These are phyloP conservation scores for Aphanomyces invadans DNA, from an alignment of 352 stramenopile genomes.

Conservation along the genomic window DNA sequence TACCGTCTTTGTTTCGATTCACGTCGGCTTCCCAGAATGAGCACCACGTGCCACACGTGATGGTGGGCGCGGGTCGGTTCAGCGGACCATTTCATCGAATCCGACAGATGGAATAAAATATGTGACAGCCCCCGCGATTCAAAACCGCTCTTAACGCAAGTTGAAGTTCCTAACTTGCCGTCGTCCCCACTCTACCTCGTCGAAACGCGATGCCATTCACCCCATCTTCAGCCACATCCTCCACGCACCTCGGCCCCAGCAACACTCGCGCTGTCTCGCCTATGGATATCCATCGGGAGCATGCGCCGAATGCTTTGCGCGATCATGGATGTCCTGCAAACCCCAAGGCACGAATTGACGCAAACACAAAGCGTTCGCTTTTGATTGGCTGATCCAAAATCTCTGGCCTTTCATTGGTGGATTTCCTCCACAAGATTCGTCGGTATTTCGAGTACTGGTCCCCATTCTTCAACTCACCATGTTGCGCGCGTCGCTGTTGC, in stretches of 20 bases:
- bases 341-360: not conserved
- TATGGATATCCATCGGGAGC: not conserved
- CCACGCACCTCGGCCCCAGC: no score
- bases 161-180: not conserved
- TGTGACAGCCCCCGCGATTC: not conserved
- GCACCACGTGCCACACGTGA: no score
- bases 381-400: conserved; percentile 1
- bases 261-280: no score
- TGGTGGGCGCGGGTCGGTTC: no score
- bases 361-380: not conserved
- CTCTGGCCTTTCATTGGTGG: not conserved
- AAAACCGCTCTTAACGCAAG: not conserved
- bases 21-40: no score
- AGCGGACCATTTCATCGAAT: no score
- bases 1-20: not conserved
- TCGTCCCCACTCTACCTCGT: not conserved
- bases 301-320: no score
- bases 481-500: not conserved
- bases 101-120: not conserved
- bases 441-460: not conserved
- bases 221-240: no score
- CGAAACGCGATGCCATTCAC: not conserved
- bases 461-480: conserved; percentile 5
- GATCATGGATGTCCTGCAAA: no score
- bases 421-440: conserved; percentile 1